Conservation (phyloP, 2,329 filamentous ascomycete species). For the Claviceps cyperi region DNA sequence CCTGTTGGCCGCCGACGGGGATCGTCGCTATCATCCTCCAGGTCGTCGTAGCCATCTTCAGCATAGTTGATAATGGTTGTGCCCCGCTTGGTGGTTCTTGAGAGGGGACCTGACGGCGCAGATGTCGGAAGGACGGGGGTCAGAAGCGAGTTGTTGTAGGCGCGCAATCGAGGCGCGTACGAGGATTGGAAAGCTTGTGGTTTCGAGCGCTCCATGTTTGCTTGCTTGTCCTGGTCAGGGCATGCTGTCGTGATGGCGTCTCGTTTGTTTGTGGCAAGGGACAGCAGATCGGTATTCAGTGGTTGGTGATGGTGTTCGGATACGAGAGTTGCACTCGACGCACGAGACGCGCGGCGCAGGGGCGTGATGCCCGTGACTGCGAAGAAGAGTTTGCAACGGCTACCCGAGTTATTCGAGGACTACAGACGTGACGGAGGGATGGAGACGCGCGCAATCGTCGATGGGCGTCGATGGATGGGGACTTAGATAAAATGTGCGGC, state of each 20-base stretch:
- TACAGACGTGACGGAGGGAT: not conserved
- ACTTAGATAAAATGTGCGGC: not conserved
- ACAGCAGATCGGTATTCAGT: not conserved
- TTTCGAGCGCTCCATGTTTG: constrained; percentile 33
- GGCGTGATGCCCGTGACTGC: not conserved
- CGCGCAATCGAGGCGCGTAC: constrained; percentile 79
- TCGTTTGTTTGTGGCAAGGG: not conserved
- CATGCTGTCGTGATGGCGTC: constrained; percentile 13
- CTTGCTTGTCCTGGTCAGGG: constrained; percentile 11
- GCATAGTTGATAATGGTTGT: constrained; percentile 97
- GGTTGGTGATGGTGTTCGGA: not conserved
- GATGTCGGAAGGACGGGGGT: constrained; percentile 62
- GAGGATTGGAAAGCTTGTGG: constrained; percentile 83
- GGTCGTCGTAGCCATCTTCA: constrained; percentile 83
- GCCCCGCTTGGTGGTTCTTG: constrained; percentile 90
- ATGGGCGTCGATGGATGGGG: not conserved
- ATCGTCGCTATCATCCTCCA: constrained; percentile 59
- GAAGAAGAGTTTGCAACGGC: not conserved
- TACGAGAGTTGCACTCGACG: not conserved
- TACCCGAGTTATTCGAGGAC: not conserved
- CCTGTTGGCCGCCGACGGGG: constrained; percentile 68
- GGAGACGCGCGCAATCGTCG: not conserved
- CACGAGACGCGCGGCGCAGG: not conserved
- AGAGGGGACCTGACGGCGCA: constrained; percentile 46
- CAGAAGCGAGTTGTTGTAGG: constrained; percentile 83